Evolutionary conservation across 2,329 filamentous ascomycete species (phyloP), one percentile per base, ranked within the genome.

Genomic region (Alternaria atra): DNA sequence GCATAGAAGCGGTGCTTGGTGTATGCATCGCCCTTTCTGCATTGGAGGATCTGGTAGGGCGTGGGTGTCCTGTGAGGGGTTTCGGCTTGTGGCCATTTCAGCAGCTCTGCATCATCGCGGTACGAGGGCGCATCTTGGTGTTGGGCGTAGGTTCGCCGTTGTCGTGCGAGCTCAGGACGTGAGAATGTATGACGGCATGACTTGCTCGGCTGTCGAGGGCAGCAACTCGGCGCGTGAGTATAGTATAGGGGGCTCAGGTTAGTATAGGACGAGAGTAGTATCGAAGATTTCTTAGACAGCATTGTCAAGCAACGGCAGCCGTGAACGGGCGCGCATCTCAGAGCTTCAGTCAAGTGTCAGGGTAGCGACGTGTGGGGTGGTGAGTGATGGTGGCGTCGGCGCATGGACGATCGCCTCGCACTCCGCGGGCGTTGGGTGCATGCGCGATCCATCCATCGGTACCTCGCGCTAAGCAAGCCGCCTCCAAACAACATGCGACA

Each of bases 31-130:
- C 83, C 82, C 68, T 82, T 86, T 55, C 83, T 80, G 65, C 86
- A 81, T 32, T 86, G 84, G 72, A 98, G 89, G 74, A 99, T 92
- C 73, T 98, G 92, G 81, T 99, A 98, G 1, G 95, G 95, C 0
- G 94, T 94, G 1, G 91, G 92, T 27, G 77, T 73, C 15, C 76
- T 65, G 46, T 80, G 79, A 15, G 80, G 81, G 55, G 60, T 71
- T 20, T 70, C 55, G 23, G 72, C 64, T 9, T 71, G 72, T 20
- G 77, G 77, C 77, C 77, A 80, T 55, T 52, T 64, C 35, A 69
- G 54, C 43, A 71, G 67, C 58, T 74, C 73, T 35, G 62, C 39
- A 34, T 71, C 64, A 13, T 67, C 51, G 53, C 65, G 52, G 52
- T 65, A 58, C n/a, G 63, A 17, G 46, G 46, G 17, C 13, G 32